Base-by-base conservation (phyloP, 1,139 yeast species). In the Yamadazyma triangularis region DNA sequence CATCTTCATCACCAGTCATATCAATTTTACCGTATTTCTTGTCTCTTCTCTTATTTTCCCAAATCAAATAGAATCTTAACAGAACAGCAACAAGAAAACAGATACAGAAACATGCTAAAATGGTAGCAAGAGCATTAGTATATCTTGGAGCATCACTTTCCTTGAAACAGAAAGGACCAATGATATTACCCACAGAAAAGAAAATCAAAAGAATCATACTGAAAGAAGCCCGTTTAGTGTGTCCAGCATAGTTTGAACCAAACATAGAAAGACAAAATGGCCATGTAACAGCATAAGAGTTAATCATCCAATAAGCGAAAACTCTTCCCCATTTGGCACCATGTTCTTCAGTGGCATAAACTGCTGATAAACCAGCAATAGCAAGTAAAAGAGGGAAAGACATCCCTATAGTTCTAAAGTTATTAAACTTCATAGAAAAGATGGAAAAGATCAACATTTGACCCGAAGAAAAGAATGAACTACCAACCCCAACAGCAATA, bases 91-190 rank as follows among this genome's bases (percentile, higher is more conserved):
- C 28, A 4, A 60, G 60, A 2, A 57, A 48, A 28, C 36, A 34
- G 12, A 40, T 40, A 35, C 42, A 39, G 38, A 38, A 39, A 38
- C 43, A 39, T 10, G 39, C 40, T 16, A 37, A 31, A 18, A 23
- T 35, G 8, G 41, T 37, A n/a, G 41, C 41, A 18, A 37, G n/a
- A 4, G 77, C 81, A 3, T 69, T 60, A 3, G 29, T 22, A 37
- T 58, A 58, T 24, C 42, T 56, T 16, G 65, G 65, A 8, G 60
- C 54, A 35, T 58, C 49, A 6, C 39, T 38, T 1, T 59, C 36
- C 32, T 45, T 50, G 46, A 60, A 58, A 24, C 57, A 50, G 28
- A 54, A 48, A 13, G 62, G 50, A 4, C 62, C 64, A 27, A 48
- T 35, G 19, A 56, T 56, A 40, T 54, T 55, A 6, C 59, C 64